Base-by-base conservation (phyloP, 352 stramenopile genomes). In the Phytophthora meadii region DNA sequence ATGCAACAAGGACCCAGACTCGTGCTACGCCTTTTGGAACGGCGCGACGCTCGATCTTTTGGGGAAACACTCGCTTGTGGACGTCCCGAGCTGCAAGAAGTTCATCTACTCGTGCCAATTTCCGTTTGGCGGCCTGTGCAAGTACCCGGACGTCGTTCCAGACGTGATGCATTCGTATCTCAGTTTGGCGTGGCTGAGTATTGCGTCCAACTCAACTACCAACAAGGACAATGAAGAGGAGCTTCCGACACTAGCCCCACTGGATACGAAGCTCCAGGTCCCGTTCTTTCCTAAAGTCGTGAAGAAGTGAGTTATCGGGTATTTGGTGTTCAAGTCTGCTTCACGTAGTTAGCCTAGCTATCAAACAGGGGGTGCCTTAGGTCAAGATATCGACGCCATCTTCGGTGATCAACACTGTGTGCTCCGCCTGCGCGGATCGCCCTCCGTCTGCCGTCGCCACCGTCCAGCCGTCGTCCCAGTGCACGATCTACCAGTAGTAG, bases 381-480 rank as follows among this genome's bases (percentile, higher is more conserved):
- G 97, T 99, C 44, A 99, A 72, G 25, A 98, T 92, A 54, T 99
- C 94, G 3, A 97, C 91, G 39, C 97, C 97, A 52, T 98, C 83
- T 25, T 97, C 82, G 4, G 96, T 99, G 54, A 99, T 93, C 11
- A 99, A 75, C 14, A 99, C 82, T n/a, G 97, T 99, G 80, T 99
- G 97, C 69, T 99, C 97, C 55, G 98, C 98, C 70, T 99, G 97
- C 19, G 96, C 97, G n/a, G 91, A 96, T 40, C 95, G 77, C 41
- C 79, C 79, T 46, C 95, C 97, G 72, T 99, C 97, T 1, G 80
- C 80, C 15, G 97, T 99, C 12, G 93, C 95, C 5, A 98, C 95
- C 10, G 97, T 99, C 98, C 97, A 99, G 46, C 90, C 81, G 75
- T 99, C 98, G 55, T 93, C 79, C 97, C 96, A 99, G 53, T 94